Percentiles rank a stretch among this genome's conserved stretches.
Conservation (phyloP, 2,329 filamentous ascomycete genomes). For the Claviceps spartinae region DNA sequence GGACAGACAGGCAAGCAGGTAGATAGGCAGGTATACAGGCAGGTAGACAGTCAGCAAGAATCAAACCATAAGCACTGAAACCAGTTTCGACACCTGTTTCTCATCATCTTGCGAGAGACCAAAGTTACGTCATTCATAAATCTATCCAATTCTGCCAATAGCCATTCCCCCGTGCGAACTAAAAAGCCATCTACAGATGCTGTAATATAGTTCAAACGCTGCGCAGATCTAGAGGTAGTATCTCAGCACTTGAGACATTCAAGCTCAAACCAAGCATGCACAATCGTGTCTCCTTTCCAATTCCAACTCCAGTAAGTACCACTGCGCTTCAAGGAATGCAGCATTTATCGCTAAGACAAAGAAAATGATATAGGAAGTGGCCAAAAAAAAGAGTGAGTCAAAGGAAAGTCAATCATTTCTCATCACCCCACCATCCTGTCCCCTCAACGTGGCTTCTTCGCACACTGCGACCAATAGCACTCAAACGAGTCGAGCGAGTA, state of each 20-base stretch:
- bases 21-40: too few relatives aligned
- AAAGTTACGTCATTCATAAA: too few relatives aligned
- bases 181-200: neutral
- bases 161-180: neutral
- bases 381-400: neutral
- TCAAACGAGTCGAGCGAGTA: conserved; percentile 25
- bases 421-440: conserved; percentile 28
- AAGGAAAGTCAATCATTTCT: conserved; percentile 12
- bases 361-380: too few relatives aligned
- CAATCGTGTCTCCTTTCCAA: neutral
- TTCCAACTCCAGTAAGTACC: neutral
- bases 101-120: too few relatives aligned
- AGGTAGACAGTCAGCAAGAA: too few relatives aligned
- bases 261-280: neutral
- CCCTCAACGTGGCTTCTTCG: conserved; percentile 12
- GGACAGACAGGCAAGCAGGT: too few relatives aligned
- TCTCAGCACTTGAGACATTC: conserved; percentile 2
- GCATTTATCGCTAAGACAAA: too few relatives aligned
- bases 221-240: neutral
- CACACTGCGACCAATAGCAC: conserved; percentile 17
- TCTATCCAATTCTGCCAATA: too few relatives aligned
- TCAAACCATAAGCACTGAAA: too few relatives aligned
- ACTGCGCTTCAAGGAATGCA: too few relatives aligned
- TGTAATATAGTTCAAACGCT: neutral
- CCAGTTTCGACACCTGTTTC: too few relatives aligned